Conservation (phyloP, 2,329 filamentous ascomycete species). For the Domatiomyces globalis region DNA sequence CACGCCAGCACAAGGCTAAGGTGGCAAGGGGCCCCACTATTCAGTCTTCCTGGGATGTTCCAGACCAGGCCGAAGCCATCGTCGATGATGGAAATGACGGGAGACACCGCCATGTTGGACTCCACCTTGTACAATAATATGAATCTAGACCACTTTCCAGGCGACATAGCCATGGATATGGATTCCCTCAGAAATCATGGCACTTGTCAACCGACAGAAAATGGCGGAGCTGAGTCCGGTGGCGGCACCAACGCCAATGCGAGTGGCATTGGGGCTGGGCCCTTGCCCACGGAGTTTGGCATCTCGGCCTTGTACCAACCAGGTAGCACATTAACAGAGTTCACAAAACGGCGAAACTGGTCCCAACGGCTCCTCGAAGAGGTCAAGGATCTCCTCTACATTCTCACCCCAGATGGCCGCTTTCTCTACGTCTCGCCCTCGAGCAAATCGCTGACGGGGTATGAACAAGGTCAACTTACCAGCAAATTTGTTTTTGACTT, state of each 20-base stretch:
- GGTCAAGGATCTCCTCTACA: slow-evolving; percentile 74
- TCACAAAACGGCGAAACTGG: slow-evolving; percentile 61
- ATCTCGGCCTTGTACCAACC: slow-evolving; percentile 21
- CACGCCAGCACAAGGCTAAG: neutral
- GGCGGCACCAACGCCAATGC: slow-evolving; percentile 11
- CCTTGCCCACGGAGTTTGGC: slow-evolving; percentile 42
- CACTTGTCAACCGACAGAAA: neutral
- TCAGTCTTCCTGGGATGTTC: neutral
- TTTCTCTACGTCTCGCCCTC: slow-evolving; percentile 80
- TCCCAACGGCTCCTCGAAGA: slow-evolving; percentile 79
- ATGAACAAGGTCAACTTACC: slow-evolving; percentile 53
- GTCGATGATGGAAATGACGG: slow-evolving; percentile 12
- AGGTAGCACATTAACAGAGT: slow-evolving; percentile 46
- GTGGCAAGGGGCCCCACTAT: neutral
- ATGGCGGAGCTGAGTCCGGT: neutral
- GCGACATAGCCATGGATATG: slow-evolving; percentile 32
- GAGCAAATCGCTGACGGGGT: slow-evolving; percentile 60
- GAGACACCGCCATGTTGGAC: slow-evolving; percentile 14
- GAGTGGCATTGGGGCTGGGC: slow-evolving; percentile 39
- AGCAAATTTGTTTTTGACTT: slow-evolving; percentile 66
- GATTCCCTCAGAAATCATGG: neutral
- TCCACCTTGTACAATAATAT: slow-evolving; percentile 26
- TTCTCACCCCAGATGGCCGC: slow-evolving; percentile 69
- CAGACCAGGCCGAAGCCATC: neutral
- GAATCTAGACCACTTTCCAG: slow-evolving; percentile 33